These are phyloP conservation scores for Cystobasidium sp. DNA, from an alignment of 1,284 basidiomycete species.

Conservation along the genomic window DNA sequence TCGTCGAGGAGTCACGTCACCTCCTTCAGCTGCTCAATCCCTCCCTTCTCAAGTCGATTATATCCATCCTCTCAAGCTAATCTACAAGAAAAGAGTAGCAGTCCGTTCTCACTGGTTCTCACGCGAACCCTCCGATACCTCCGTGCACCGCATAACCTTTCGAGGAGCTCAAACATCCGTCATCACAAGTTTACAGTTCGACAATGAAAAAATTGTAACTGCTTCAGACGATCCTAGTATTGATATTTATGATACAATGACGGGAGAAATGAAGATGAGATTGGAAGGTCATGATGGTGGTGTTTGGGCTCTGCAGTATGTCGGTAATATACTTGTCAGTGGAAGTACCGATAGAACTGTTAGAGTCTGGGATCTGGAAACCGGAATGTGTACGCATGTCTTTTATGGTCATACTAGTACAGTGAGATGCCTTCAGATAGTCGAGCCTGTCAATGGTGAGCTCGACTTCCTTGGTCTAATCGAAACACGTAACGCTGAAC, in stretches of 20 bases:
- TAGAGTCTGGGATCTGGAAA: slow-evolving; percentile 85
- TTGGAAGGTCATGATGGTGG: slow-evolving; percentile 91
- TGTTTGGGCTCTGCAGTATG: slow-evolving; percentile 82
- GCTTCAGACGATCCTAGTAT: slow-evolving; percentile 93
- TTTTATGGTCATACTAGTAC: slow-evolving; percentile 94
- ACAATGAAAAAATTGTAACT: slow-evolving; percentile 87
- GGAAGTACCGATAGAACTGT: slow-evolving; percentile 94
- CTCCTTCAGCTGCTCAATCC: slow-evolving; percentile 1
- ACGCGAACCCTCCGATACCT: slow-evolving; percentile 67
- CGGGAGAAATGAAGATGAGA: slow-evolving; percentile 72
- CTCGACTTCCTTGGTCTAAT: slow-evolving; percentile 60
- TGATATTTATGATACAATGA: slow-evolving; percentile 82
- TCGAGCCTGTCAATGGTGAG: slow-evolving; percentile 73
- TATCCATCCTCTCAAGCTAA: slow-evolving; percentile 80
- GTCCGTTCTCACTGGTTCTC: slow-evolving; percentile 76
- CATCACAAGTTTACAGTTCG: slow-evolving; percentile 91
- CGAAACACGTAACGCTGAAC: slow-evolving; percentile 49
- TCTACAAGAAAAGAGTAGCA: slow-evolving; percentile 81
- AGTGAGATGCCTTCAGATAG: slow-evolving; percentile 85
- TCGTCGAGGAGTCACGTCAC: background rate
- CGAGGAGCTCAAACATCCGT: slow-evolving; percentile 84
- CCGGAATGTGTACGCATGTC: slow-evolving; percentile 79
- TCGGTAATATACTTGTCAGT: slow-evolving; percentile 80
- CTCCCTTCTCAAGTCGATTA: slow-evolving; percentile 50
- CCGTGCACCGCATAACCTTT: slow-evolving; percentile 81